Evolutionary conservation across 805 yeast species (phyloP), one percentile per base, ranked within the genome.

Genomic region (Metschnikowia orientalis): DNA sequence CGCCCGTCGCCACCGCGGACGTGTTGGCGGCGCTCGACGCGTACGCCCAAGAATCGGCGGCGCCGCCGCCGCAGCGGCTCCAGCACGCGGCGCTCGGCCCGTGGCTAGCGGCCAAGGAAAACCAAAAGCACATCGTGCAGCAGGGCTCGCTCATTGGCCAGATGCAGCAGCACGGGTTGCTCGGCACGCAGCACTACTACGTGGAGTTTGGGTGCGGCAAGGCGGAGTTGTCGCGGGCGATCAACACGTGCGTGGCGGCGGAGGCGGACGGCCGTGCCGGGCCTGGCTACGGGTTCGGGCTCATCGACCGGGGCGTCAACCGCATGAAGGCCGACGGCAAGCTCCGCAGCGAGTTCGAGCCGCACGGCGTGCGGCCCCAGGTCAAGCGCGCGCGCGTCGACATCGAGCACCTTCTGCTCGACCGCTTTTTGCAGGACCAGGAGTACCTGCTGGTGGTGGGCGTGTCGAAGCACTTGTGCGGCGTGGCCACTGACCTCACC

Each of bases 141-240:
- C 97, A 88, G 54, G 71, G 88, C 0, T 81, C 94, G 2, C 54
- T 88, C 37, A 81, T 84, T 10, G 87, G 84, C 2, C 82, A 82
- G 41, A 54, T 88, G 47, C 63, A 69, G 15, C 52, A 57, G 4
- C 42, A 55, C 10, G 51, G 51, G 0, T 50, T 80, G 6, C 57
- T 81, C 23, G 53, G 56, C 1, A 24, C 53, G 2, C 35, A 53
- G 12, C 38, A 41, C 22, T 58, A 66, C 31, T 75, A 76, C 50
- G 53, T 82, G 18, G 97, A 88, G 56, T 87, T 86, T 63, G 97
- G 97, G 1, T 84, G 95, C 54, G 97, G 97, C 0, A 73, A 89
- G 42, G 95, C 85, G 2, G 96, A 89, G 51, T 67, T 88, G 15
- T 72, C 88, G 1, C 58, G 95, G 37, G 82, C 77, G 47, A 60